These are phyloP conservation scores for Phellinidium pouzarii DNA, from an alignment of 1,284 basidiomycete genomes.

Conservation along the genomic window DNA sequence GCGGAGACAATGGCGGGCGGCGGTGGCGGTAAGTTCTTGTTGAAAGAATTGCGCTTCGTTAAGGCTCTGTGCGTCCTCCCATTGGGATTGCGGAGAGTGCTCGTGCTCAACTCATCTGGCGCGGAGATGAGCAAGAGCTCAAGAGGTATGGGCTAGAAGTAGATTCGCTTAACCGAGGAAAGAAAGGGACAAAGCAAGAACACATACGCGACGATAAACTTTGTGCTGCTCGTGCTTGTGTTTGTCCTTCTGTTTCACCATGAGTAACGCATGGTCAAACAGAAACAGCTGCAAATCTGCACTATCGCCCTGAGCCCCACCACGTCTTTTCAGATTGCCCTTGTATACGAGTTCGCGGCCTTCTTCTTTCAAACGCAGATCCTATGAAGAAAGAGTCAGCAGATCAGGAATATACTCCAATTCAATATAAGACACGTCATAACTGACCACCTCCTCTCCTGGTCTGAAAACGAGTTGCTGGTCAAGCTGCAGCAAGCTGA, in stretches of 20 bases:
- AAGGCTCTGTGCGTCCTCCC: constrained; percentile 30
- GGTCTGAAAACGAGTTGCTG: constrained; percentile 82
- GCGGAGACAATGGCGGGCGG: constrained; percentile 32
- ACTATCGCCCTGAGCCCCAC: constrained; percentile 65
- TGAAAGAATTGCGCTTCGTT: constrained; percentile 47
- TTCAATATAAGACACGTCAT: no score
- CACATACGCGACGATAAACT: constrained; percentile 84
- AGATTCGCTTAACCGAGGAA: constrained; percentile 15
- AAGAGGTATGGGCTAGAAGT: constrained; percentile 82
- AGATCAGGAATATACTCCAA: no score
- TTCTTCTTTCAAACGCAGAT: constrained; percentile 82
- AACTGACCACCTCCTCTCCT: constrained; percentile 77
- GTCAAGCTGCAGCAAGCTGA: constrained; percentile 87
- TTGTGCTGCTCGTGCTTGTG: constrained; percentile 91
- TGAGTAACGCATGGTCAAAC: constrained; percentile 94
- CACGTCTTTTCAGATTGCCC: constrained; percentile 88
- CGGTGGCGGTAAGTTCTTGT: constrained; percentile 34
- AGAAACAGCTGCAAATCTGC: constrained; percentile 92
- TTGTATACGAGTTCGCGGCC: constrained; percentile 91
- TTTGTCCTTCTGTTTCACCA: constrained; percentile 86
- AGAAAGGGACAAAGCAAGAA: constrained; percentile 5
- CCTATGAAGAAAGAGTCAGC: constrained; percentile 38
- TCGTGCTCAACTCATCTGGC: constrained; percentile 51
- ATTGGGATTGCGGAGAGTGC: constrained; percentile 8
- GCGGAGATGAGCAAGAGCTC: constrained; percentile 86